Percentiles rank a stretch among this genome's conserved stretches.
phyloP scores from a whole-genome alignment of 139 green algal genomes.

The Haematococcus sp. region DNA sequence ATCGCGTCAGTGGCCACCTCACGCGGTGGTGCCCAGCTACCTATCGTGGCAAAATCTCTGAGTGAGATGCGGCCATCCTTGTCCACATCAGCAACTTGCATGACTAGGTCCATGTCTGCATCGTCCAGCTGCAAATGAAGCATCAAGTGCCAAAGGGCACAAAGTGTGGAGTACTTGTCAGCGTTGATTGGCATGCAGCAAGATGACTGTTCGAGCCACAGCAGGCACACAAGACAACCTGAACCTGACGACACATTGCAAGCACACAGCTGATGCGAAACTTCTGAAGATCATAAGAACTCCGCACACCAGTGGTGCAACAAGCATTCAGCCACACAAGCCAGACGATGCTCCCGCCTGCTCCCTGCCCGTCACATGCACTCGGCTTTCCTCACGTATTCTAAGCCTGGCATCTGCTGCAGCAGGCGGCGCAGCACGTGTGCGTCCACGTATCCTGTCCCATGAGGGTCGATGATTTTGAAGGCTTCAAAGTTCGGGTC shows the following conservation, averaged over 20 bases:
- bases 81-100: slow-evolving; percentile 10
- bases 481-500: slow-evolving; percentile 22
- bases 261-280: too few relatives aligned
- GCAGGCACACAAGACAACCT: too few relatives aligned
- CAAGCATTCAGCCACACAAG: too few relatives aligned
- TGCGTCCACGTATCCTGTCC: slow-evolving; percentile 16
- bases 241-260: too few relatives aligned
- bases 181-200: too few relatives aligned
- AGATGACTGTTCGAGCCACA: too few relatives aligned
- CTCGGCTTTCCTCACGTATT: not conserved
- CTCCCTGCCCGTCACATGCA: too few relatives aligned
- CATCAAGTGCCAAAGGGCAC: too few relatives aligned
- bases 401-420: slow-evolving; percentile 18
- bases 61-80: slow-evolving; percentile 25
- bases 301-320: too few relatives aligned
- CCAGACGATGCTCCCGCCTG: too few relatives aligned
- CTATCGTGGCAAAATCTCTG: slow-evolving; percentile 14
- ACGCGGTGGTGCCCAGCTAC: slow-evolving; percentile 9
- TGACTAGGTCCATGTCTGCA: slow-evolving; percentile 16
- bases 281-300: too few relatives aligned
- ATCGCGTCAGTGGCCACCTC: slow-evolving; percentile 5
- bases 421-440: slow-evolving; percentile 6
- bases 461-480: slow-evolving; percentile 19
- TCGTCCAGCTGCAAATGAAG: slow-evolving; percentile 18
- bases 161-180: too few relatives aligned